Evolutionary conservation across 2,329 filamentous ascomycete genomes (phyloP), one percentile per base, ranked within the genome.

Genomic region (Neopestalotiopsis rosae): DNA sequence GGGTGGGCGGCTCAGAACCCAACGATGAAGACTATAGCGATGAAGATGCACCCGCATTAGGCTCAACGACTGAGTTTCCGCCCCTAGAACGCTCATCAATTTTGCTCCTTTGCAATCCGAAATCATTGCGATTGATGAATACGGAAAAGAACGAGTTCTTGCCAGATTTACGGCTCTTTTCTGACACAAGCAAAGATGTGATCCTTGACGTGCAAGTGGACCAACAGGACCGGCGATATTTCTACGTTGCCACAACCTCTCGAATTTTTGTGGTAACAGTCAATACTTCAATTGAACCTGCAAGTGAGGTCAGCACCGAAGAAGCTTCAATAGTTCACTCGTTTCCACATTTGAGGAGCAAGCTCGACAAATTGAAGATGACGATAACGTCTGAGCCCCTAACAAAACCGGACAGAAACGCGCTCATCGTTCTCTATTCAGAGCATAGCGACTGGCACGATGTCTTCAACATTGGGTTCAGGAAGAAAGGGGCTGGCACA

Each of bases 71-170:
- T 73, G 79, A 71, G 24, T 76, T 74, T 65, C 69, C 74, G 28
- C 70, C 72, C 40, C 83, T 87, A 71, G 82, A 69, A 85, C 86
- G 85, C 86, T 94, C 62, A 76, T 94, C 68, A 87, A 92, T 73
- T 74, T 90, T 81, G 34, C 68, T 81, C 30, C 61, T 81, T 34
- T 75, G 72, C 70, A 79, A 74, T 63, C 70, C 71, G 13, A 75
- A 74, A 40, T 58, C 77, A 13, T 68, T 80, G 45, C 75, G 71
- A 61, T 62, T 79, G 7, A 59, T 79, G 6, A 74, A 78, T 64
- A 71, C 78, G 10, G 70, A 69, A 30, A 74, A 69, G 13, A 72
- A 73, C 32, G 66, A 58, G 13, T 76, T 74, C 67, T 67, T 79
- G 28, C 74, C 78, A 1, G 73, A 77, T 58, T 28, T 78, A 14